Evolutionary conservation across 768 basidiomycete species (phyloP), one percentile per base, ranked within the genome.

Genomic region (Sporobolomyces phaffii): DNA sequence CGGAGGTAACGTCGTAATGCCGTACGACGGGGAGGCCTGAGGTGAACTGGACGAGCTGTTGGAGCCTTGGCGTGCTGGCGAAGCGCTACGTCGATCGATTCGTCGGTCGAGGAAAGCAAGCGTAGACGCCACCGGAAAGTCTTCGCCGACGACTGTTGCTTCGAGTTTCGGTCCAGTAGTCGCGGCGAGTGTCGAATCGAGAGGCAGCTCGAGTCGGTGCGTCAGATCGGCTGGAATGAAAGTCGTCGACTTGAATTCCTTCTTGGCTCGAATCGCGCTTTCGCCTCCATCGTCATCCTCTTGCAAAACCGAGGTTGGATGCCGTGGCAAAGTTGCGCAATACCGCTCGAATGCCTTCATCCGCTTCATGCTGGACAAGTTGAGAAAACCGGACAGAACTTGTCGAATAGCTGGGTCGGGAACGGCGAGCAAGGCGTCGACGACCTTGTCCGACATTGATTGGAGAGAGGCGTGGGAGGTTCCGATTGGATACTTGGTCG

Each of bases 401-500:
- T 65, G 69, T 3, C 78, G 57, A 28, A 75, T 61, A 24, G 65
- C 63, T 9, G 64, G 50, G 60, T 64, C 28, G 31, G 29, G 26
- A 17, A 80, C 54, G 36, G 75, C 69, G 53, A 77, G 74, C 5
- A 81, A 64, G 0, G 76, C 73, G 45, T 78, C 77, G 9, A 73
- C 63, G 43, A 78, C 78, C 38, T 77, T 75, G 38, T 78, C 75
- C 0, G 70, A 60, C 72, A 81, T 75, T 38, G 76, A 68, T 22
- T 74, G 69, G 5, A 76, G 48, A 6, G 74, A 76, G 15, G 72
- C 72, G 64, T 81, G 80, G 6, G 74, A 67, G 11, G 77, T 72
- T 5, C 80, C 80, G 58, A 81, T 72, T 6, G 80, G 80, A 63
- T 80, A 81, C n/a, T 77, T 75, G 41, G 64, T 60, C 9, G 77